Percentiles rank a stretch among this genome's conserved stretches.
These are phyloP conservation scores for Didymella sp. DNA, from an alignment of 2,329 filamentous ascomycete species.

Conservation along the genomic window DNA sequence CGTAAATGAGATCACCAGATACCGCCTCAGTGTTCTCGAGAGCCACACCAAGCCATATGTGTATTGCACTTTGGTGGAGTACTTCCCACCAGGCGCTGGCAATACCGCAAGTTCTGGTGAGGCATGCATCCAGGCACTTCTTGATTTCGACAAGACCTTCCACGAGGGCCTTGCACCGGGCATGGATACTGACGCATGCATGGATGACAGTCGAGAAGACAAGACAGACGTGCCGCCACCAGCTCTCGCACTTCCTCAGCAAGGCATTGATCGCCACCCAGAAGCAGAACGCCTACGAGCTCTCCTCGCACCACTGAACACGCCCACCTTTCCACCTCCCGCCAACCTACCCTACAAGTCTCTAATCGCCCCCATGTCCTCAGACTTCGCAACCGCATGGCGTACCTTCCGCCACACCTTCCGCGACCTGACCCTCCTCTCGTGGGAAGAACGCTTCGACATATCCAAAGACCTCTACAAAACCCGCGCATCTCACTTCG, in stretches of 20 bases:
- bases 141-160: slow-evolving; percentile 7
- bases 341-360: slow-evolving; percentile 19
- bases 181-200: neutral
- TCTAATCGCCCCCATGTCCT: slow-evolving; percentile 41
- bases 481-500: slow-evolving; percentile 20
- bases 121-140: slow-evolving; percentile 3
- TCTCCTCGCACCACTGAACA: slow-evolving; percentile 12
- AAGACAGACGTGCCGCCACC: neutral
- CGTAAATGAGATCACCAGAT: slow-evolving; percentile 64
- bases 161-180: neutral
- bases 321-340: neutral
- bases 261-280: neutral
- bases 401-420: slow-evolving; percentile 51
- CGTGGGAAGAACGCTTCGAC: slow-evolving; percentile 53
- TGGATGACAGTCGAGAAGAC: neutral
- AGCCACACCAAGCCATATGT: slow-evolving; percentile 40
- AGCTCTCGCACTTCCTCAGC: slow-evolving; percentile 23
- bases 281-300: slow-evolving; percentile 24
- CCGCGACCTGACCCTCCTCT: slow-evolving; percentile 48
- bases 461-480: slow-evolving; percentile 29
- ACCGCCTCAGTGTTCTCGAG: slow-evolving; percentile 44
- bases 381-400: slow-evolving; percentile 45
- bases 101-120: neutral
- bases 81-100: slow-evolving; percentile 25
- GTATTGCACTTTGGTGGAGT: slow-evolving; percentile 42